phyloP scores from a whole-genome alignment of 257 asterid genomes.

The Gentiana macrophylla region DNA sequence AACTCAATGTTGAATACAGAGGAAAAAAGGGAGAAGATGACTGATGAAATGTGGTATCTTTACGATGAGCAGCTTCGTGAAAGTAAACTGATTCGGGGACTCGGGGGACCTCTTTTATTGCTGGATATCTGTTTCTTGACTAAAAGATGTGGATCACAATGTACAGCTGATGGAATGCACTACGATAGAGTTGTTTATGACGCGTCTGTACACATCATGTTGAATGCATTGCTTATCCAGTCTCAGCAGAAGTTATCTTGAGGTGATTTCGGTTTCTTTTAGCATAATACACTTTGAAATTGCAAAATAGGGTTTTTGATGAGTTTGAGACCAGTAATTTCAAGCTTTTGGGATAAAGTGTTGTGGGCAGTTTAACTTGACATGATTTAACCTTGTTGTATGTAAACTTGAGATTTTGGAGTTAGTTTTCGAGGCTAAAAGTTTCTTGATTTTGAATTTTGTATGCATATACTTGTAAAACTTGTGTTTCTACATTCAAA shows the following conservation, averaged over 20 bases:
- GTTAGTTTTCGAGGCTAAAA: constrained; percentile 18
- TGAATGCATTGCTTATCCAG: constrained; percentile 78
- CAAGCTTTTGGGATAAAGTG: constrained; percentile 5
- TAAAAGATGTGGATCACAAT: constrained; percentile 48
- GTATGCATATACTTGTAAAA: constrained; percentile 23
- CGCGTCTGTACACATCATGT: constrained; percentile 66
- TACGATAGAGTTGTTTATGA: constrained; percentile 65
- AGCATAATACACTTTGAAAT: constrained; percentile 3
- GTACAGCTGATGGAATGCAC: constrained; percentile 93
- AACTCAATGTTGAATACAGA: constrained; percentile 60
- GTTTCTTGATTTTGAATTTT: constrained; percentile 14
- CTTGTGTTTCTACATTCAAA: constrained; percentile 24
- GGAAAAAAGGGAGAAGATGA: constrained; percentile 73
- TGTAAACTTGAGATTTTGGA: constrained; percentile 14
- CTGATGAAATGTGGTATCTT: constrained; percentile 25
- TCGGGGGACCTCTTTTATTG: constrained; percentile 64
- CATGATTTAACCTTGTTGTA: constrained; percentile 14
- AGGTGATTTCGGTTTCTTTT: constrained; percentile 8
- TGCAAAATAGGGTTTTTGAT: constrained; percentile 4
- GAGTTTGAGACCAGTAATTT: constrained; percentile 9
- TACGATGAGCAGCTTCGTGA: constrained; percentile 42
- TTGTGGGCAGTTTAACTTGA: constrained; percentile 14
- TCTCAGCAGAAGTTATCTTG: constrained; percentile 64
- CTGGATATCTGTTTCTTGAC: constrained; percentile 63
- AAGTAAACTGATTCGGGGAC: constrained; percentile 43